Conservation (phyloP, 768 basidiomycete species). For the Leccinum sublutescens region DNA sequence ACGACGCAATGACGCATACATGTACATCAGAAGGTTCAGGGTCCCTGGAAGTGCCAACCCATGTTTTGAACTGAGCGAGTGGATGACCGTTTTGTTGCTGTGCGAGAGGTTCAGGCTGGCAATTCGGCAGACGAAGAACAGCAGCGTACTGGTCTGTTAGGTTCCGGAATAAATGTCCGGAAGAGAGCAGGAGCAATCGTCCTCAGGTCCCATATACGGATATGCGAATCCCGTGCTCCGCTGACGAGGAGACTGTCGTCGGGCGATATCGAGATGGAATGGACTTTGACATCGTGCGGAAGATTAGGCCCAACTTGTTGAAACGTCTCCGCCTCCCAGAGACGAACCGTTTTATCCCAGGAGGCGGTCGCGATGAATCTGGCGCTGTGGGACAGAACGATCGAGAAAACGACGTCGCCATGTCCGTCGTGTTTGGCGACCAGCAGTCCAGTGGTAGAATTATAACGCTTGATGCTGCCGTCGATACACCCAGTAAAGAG, state of each 20-base stretch:
- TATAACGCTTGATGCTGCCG: conserved; percentile 15
- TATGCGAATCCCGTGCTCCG: conserved; percentile 13
- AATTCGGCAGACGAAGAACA: neutral
- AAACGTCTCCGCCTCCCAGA: conserved; percentile 25
- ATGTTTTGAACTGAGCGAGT: neutral
- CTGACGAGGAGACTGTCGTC: conserved; percentile 15
- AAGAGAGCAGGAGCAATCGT: conserved; percentile 14
- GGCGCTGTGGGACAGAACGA: conserved; percentile 17
- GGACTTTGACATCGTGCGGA: conserved; percentile 8
- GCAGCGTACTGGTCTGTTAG: conserved; percentile 13
- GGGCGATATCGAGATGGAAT: conserved; percentile 18
- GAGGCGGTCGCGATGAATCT: conserved; percentile 29
- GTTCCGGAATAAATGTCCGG: conserved; percentile 8
- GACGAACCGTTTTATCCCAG: conserved; percentile 27
- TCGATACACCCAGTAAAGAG: conserved; percentile 20
- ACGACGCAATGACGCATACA: neutral
- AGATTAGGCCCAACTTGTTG: conserved; percentile 19
- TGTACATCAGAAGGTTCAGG: neutral
- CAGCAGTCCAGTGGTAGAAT: conserved; percentile 5
- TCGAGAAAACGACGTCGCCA: conserved; percentile 17
- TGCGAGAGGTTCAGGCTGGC: neutral
- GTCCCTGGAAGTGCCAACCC: neutral
- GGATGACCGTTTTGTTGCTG: neutral
- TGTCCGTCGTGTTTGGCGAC: conserved; percentile 12
- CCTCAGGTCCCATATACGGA: conserved; percentile 19